phyloP scores from a whole-genome alignment of 139 green algal genomes.

The Chlamydomonas urium region DNA sequence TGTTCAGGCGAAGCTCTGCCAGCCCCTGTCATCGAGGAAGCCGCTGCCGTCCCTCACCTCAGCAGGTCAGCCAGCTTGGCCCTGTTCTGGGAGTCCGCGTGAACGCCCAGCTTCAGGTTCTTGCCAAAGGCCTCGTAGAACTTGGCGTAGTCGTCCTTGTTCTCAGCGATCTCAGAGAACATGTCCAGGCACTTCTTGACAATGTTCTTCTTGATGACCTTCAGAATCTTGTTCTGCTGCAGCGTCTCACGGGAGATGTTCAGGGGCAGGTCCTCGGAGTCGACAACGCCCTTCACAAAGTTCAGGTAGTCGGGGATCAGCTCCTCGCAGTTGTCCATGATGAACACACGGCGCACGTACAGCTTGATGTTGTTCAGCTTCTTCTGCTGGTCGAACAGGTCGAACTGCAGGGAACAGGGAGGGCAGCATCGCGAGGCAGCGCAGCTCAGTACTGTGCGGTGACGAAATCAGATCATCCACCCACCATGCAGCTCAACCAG shows the following conservation, averaged over 20 bases:
- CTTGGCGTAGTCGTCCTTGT: conserved; percentile 99
- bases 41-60: conserved; percentile 39
- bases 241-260: conserved; percentile 99
- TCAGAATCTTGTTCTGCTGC: conserved; percentile 99
- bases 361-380: conserved; percentile 99
- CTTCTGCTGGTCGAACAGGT: conserved; percentile 97
- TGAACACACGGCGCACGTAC: conserved; percentile 99
- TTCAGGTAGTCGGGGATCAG: conserved; percentile 37
- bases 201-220: conserved; percentile 99
- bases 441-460: no score
- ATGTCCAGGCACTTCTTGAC: conserved; percentile 99
- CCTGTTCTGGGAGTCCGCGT: conserved; percentile 95
- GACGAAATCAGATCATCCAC: no score
- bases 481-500: no score
- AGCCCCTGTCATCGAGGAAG: no score
- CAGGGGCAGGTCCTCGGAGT: conserved; percentile 97
- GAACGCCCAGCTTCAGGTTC: conserved; percentile 99
- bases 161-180: conserved; percentile 96
- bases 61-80: conserved; percentile 97
- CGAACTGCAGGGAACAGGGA: conserved; percentile 96
- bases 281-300: conserved; percentile 85
- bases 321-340: conserved; percentile 99
- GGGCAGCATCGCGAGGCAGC: no score
- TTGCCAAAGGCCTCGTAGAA: conserved; percentile 99
- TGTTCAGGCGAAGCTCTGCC: no score